Percentiles rank a stretch among this genome's conserved stretches.
phyloP scores from a whole-genome alignment of 2,329 filamentous ascomycete genomes.

The Fusarium nelsonii region DNA sequence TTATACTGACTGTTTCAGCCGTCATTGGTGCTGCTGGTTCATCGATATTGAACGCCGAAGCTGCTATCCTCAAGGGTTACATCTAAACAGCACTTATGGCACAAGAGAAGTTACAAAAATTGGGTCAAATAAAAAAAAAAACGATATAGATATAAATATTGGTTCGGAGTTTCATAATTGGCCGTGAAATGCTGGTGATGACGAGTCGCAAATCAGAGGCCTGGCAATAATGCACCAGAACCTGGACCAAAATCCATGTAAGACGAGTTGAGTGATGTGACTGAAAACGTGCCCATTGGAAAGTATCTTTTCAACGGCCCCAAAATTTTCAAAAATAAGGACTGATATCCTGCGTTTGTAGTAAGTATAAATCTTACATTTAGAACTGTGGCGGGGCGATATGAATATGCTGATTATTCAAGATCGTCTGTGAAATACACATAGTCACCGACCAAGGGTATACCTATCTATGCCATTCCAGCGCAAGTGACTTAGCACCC shows the following conservation, averaged over 20 bases:
- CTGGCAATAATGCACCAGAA: background rate
- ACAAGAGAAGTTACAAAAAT: constrained; percentile 2
- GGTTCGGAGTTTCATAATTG: constrained; percentile 9
- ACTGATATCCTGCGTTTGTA: background rate
- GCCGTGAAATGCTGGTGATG: background rate
- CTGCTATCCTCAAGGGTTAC: constrained; percentile 89
- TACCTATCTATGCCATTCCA: constrained; percentile 34
- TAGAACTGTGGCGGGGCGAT: background rate
- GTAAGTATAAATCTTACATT: background rate
- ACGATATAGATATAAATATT: constrained; percentile 11
- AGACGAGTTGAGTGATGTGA: background rate
- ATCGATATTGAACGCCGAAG: constrained; percentile 94
- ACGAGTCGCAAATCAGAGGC: background rate
- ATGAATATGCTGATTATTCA: constrained; percentile 30
- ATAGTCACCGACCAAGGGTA: constrained; percentile 37
- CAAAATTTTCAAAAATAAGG: background rate
- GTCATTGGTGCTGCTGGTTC: constrained; percentile 97
- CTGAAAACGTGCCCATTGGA: background rate
- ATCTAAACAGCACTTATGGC: constrained; percentile 60
- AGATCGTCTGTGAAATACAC: constrained; percentile 21
- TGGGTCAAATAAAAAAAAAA: constrained; percentile 1
- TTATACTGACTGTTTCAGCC: constrained; percentile 58
- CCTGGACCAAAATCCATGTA: background rate
- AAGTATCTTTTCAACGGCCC: too few relatives aligned
- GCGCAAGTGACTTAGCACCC: constrained; percentile 22